phyloP scores from a whole-genome alignment of 2,329 filamentous ascomycete species.

The Fusarium mangiferae region DNA sequence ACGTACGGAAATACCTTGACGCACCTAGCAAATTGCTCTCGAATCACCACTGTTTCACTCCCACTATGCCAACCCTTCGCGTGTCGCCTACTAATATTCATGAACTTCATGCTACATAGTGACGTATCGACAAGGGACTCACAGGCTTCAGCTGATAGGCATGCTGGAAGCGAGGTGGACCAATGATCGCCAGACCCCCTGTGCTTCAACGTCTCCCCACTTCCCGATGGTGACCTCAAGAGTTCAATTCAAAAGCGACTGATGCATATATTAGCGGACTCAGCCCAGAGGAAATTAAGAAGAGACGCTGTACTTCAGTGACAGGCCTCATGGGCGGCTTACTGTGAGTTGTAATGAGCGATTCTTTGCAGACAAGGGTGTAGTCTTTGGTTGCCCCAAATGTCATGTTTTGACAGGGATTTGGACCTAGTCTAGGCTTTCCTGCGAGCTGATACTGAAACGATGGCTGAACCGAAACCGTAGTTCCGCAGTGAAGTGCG shows the following conservation, averaged over 20 bases:
- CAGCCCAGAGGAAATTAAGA: conserved; percentile 22
- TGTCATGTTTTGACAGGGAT: conserved; percentile 22
- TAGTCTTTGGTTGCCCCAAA: conserved; percentile 4
- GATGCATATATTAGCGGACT: conserved; percentile 4
- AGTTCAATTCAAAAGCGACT: neutral
- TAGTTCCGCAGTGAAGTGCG: conserved; percentile 1
- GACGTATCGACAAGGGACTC: conserved; percentile 9
- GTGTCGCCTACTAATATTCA: conserved; percentile 4
- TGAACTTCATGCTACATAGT: neutral
- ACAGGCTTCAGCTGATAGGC: neutral
- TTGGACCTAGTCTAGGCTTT: conserved; percentile 9
- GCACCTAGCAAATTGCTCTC: conserved; percentile 1
- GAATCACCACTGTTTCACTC: conserved; percentile 23
- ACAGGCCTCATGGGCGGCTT: neutral
- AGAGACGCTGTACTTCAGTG: neutral
- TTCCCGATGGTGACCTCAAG: conserved; percentile 4
- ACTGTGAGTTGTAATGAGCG: conserved; percentile 5
- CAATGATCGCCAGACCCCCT: conserved; percentile 15
- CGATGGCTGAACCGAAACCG: conserved; percentile 30
- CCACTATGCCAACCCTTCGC: conserved; percentile 11
- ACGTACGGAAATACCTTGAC: conserved; percentile 11
- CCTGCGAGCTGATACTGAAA: conserved; percentile 41
- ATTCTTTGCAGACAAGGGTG: conserved; percentile 14
- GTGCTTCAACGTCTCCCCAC: conserved; percentile 19
- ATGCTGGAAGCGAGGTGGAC: conserved; percentile 15